Evolutionary conservation across 2,329 filamentous ascomycete genomes (phyloP).

Genomic region (Colletotrichum liaoningense): DNA sequence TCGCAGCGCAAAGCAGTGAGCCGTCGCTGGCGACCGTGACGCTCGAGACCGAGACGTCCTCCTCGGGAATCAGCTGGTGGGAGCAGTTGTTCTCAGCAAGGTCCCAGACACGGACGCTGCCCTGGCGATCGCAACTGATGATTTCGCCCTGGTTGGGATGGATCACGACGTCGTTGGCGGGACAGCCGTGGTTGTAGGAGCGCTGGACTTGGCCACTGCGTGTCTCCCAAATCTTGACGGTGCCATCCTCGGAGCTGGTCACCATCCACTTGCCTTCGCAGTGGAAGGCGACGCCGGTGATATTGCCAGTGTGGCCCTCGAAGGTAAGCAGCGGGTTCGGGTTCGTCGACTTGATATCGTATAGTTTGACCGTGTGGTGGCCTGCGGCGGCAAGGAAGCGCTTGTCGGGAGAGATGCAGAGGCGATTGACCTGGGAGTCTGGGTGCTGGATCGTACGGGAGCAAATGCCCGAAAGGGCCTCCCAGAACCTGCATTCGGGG

Average conservation of each 20-base stretch:
- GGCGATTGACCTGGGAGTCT: constrained; percentile 97
- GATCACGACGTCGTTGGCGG: constrained; percentile 98
- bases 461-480: constrained; percentile 96
- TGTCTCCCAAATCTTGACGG: constrained; percentile 97
- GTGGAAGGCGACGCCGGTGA: constrained; percentile 97
- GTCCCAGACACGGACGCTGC: constrained; percentile 96
- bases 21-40: constrained; percentile 97
- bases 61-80: constrained; percentile 95
- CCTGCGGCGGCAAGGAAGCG: constrained; percentile 88
- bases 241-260: constrained; percentile 95
- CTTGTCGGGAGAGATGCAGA: constrained; percentile 98
- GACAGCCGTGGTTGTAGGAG: constrained; percentile 89
- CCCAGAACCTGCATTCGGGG: constrained; percentile 82
- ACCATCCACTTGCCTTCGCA: constrained; percentile 99
- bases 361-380: constrained; percentile 91
- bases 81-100: constrained; percentile 96
- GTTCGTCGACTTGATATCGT: constrained; percentile 98
- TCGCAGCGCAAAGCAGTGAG: constrained; percentile 90
- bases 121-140: constrained; percentile 93
- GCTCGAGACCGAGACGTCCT: constrained; percentile 92
- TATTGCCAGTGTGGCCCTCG: constrained; percentile 94
- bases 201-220: constrained; percentile 86
- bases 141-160: constrained; percentile 99
- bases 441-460: constrained; percentile 98
- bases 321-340: constrained; percentile 93